Percentiles rank a stretch among this genome's conserved stretches.
Conservation (phyloP, 1,284 basidiomycete genomes). For the Sporisorium iseilematis-ciliati region DNA sequence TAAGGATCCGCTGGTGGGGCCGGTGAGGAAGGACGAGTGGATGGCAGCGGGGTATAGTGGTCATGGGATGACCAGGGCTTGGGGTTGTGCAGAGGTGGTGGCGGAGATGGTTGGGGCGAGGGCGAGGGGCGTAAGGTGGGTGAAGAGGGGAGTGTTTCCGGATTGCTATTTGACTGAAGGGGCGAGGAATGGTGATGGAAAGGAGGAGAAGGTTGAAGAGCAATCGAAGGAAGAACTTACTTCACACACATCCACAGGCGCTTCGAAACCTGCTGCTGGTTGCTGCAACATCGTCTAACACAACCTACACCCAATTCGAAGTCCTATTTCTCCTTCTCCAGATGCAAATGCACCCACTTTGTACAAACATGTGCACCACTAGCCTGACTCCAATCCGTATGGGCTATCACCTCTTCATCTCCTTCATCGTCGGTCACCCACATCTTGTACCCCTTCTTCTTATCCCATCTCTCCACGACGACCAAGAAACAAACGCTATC, state of each 20-base stretch:
- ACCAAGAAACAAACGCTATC: not conserved
- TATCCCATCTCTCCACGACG: not conserved
- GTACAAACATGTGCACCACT: not conserved
- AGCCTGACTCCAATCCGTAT: not conserved
- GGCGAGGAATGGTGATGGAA: not conserved
- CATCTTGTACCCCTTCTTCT: not conserved
- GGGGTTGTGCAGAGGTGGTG: conserved; percentile 76
- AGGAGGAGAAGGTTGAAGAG: not conserved
- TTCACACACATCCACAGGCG: too few relatives aligned
- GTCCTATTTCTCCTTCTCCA: not conserved
- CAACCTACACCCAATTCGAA: too few relatives aligned
- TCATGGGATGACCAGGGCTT: conserved; percentile 83
- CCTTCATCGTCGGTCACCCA: not conserved
- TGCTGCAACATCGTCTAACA: too few relatives aligned
- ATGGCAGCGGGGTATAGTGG: conserved; percentile 81
- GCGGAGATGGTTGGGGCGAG: conserved; percentile 77
- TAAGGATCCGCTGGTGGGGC: conserved; percentile 77
- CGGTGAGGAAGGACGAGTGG: conserved; percentile 1
- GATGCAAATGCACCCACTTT: not conserved
- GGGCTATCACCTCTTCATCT: not conserved
- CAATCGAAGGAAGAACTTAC: too few relatives aligned
- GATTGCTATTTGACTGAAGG: conserved; percentile 31
- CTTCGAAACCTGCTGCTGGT: too few relatives aligned
- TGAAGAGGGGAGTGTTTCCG: conserved; percentile 74
- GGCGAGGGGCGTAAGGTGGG: conserved; percentile 73